phyloP scores from a whole-genome alignment of 306 rosid species.

The Myrica gale region DNA sequence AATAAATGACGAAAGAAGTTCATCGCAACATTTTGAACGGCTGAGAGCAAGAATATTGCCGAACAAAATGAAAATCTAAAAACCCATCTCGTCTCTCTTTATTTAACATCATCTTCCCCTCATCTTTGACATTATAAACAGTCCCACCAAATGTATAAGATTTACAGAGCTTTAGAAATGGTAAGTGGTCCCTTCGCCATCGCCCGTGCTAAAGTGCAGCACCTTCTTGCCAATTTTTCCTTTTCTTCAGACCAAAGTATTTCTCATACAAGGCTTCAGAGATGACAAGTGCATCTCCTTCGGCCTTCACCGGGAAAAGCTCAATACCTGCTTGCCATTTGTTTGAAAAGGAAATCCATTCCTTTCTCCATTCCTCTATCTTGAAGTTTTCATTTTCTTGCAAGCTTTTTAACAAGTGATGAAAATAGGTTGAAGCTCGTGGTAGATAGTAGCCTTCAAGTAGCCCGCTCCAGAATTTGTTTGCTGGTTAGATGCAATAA shows the following conservation, averaged over 20 bases:
- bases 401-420: slow-evolving; percentile 57
- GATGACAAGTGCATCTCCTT: slow-evolving; percentile 72
- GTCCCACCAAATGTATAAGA: no score
- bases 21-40: not conserved
- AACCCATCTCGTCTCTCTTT: not conserved
- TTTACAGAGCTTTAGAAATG: slow-evolving; percentile 48
- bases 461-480: slow-evolving; percentile 87
- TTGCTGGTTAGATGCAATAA: slow-evolving; percentile 44
- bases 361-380: slow-evolving; percentile 71
- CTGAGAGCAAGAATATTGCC: not conserved
- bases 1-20: not conserved
- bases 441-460: slow-evolving; percentile 80
- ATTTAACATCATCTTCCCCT: not conserved
- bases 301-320: slow-evolving; percentile 58
- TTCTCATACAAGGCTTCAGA: slow-evolving; percentile 56
- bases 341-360: slow-evolving; percentile 79
- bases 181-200: slow-evolving; percentile 63
- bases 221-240: slow-evolving; percentile 65
- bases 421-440: slow-evolving; percentile 71
- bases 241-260: slow-evolving; percentile 38
- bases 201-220: slow-evolving; percentile 48
- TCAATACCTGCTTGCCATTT: slow-evolving; percentile 80
- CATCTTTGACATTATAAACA: not conserved
- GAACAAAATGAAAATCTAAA: not conserved
- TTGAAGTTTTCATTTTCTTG: slow-evolving; percentile 50